Evolutionary conservation across 2,329 filamentous ascomycete species (phyloP).

Genomic region (Rutstroemia sp.): DNA sequence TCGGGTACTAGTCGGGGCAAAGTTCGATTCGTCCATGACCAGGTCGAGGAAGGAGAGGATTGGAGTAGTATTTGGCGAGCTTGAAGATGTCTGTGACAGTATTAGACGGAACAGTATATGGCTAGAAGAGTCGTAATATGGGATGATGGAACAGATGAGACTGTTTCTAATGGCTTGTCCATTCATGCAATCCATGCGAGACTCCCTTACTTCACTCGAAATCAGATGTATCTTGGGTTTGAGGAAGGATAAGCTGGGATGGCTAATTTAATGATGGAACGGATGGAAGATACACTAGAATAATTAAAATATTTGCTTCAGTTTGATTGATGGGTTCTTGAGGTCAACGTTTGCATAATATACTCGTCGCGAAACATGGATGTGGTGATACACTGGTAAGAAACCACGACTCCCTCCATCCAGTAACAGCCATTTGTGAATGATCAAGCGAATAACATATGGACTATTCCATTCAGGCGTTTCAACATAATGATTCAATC

Average conservation of each 20-base stretch:
- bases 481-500: constrained; percentile 1
- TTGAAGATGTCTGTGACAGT: background rate
- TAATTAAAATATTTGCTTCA: constrained; percentile 33
- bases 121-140: background rate
- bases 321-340: background rate
- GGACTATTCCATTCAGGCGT: background rate
- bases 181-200: constrained; percentile 1
- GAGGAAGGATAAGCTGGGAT: background rate
- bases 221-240: background rate
- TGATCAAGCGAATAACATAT: background rate
- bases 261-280: too few relatives aligned
- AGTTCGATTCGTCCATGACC: background rate
- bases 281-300: background rate
- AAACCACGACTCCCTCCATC: background rate
- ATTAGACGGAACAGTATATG: background rate
- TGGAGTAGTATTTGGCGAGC: background rate
- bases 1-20: background rate
- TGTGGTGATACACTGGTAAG: constrained; percentile 5
- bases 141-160: background rate
- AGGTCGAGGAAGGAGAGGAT: too few relatives aligned
- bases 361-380: background rate
- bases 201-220: background rate
- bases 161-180: background rate
- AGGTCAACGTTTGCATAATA: constrained; percentile 1
- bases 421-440: background rate